A percentile compares a stretch with the other conserved stretches of the same genome.
Conservation (phyloP, 306 rosid genomes). For the Medicago ruthenica region DNA sequence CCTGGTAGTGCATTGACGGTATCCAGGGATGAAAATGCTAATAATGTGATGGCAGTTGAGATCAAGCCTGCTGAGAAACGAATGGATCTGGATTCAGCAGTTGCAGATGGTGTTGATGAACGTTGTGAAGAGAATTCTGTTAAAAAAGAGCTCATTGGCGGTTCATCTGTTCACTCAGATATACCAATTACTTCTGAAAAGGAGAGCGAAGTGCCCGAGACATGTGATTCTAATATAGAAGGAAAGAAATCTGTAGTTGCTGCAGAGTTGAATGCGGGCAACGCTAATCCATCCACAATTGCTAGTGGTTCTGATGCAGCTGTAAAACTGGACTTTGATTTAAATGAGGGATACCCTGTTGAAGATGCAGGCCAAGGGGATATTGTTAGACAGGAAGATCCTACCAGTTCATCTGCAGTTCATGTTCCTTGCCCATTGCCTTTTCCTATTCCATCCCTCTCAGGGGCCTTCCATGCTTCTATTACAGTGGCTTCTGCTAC, state of each 20-base stretch:
- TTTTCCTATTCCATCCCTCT: conserved; percentile 62
- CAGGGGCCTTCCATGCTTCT: conserved; percentile 74
- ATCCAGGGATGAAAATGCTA: conserved; percentile 28
- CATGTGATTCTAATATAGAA: conserved; percentile 44
- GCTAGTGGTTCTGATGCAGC: conserved; percentile 51
- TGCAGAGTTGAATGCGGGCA: conserved; percentile 42
- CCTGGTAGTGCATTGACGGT: conserved; percentile 36
- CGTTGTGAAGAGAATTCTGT: conserved; percentile 39
- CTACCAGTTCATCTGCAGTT: conserved; percentile 57
- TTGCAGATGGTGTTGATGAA: conserved; percentile 33
- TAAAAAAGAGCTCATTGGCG: conserved; percentile 37
- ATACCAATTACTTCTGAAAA: conserved; percentile 34
- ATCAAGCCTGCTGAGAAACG: conserved; percentile 33
- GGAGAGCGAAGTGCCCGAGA: conserved; percentile 42
- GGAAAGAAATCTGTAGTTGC: conserved; percentile 48
- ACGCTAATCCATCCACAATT: conserved; percentile 39
- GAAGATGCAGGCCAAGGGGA: conserved; percentile 79
- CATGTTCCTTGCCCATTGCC: conserved; percentile 66
- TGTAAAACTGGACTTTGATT: conserved; percentile 82
- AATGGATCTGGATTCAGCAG: conserved; percentile 41
- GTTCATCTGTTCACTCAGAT: conserved; percentile 34
- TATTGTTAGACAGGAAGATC: conserved; percentile 54
- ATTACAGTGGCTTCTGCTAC: conserved; percentile 91
- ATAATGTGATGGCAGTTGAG: conserved; percentile 24
- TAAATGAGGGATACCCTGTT: conserved; percentile 82